phyloP scores from a whole-genome alignment of 1,139 yeast genomes.

The Taphrina wiesneri region DNA sequence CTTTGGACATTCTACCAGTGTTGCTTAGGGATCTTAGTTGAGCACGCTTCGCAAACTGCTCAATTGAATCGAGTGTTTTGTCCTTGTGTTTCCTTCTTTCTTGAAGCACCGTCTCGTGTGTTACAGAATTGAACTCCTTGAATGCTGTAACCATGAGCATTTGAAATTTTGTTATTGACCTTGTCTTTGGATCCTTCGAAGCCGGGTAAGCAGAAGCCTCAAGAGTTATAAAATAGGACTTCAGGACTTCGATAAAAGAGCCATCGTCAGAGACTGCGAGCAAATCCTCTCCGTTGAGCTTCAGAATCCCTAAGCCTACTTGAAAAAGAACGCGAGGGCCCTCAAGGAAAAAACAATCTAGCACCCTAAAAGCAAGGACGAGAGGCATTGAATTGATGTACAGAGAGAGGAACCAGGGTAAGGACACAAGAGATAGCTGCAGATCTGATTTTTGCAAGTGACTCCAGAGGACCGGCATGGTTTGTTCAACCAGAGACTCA shows the following conservation, averaged over 20 bases:
- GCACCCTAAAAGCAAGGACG: slow-evolving; percentile 85
- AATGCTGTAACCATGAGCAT: slow-evolving; percentile 88
- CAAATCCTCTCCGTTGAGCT: slow-evolving; percentile 81
- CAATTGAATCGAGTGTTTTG: slow-evolving; percentile 79
- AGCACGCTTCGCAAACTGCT: slow-evolving; percentile 85
- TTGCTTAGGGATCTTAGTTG: slow-evolving; percentile 83
- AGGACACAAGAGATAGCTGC: slow-evolving; percentile 88
- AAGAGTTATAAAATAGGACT: slow-evolving; percentile 73
- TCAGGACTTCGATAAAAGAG: slow-evolving; percentile 77
- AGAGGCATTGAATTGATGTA: slow-evolving; percentile 93
- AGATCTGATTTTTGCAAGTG: slow-evolving; percentile 79
- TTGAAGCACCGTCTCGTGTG: slow-evolving; percentile 69
- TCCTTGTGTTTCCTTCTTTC: slow-evolving; percentile 73
- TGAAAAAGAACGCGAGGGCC: slow-evolving; percentile 91
- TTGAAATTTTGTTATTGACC: slow-evolving; percentile 79
- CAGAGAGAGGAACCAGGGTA: slow-evolving; percentile 94
- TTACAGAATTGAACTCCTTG: slow-evolving; percentile 78
- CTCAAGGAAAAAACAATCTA: slow-evolving; percentile 86
- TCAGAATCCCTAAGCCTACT: slow-evolving; percentile 83
- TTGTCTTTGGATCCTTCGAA: slow-evolving; percentile 62
- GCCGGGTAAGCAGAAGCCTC: slow-evolving; percentile 81
- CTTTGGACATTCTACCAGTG: slow-evolving; percentile 59
- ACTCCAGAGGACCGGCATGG: slow-evolving; percentile 85
- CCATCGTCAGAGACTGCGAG: slow-evolving; percentile 88
- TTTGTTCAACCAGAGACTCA: slow-evolving; percentile 83